phyloP scores from a whole-genome alignment of 352 stramenopile species.

The Phytophthora ramorum region DNA sequence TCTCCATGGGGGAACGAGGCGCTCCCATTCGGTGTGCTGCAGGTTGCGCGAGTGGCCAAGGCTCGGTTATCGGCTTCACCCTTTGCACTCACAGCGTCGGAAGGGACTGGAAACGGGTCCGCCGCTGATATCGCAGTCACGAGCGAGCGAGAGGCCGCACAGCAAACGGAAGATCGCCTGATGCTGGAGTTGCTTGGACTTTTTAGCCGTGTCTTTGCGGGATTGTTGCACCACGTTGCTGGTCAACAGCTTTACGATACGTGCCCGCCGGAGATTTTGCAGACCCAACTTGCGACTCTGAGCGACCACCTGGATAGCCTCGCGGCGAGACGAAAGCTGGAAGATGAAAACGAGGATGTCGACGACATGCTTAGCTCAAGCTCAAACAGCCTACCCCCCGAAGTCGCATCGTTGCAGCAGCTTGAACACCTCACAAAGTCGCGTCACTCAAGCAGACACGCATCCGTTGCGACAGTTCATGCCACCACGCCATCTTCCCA shows the following conservation, averaged over 20 bases:
- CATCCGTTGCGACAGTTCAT: constrained; percentile 11
- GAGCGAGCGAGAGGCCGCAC: constrained; percentile 48
- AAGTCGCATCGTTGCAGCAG: background rate
- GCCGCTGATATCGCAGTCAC: constrained; percentile 28
- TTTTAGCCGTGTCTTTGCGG: constrained; percentile 65
- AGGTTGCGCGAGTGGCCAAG: constrained; percentile 58
- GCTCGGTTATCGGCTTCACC: constrained; percentile 26
- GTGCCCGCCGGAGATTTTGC: constrained; percentile 56
- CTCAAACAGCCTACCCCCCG: background rate
- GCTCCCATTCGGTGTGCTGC: constrained; percentile 65
- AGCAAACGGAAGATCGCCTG: constrained; percentile 60
- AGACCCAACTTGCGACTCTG: constrained; percentile 56
- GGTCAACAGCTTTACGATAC: constrained; percentile 58
- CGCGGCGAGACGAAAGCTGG: constrained; percentile 18
- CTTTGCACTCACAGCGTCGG: constrained; percentile 26
- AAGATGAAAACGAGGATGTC: constrained; percentile 9
- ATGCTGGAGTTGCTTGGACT: constrained; percentile 60
- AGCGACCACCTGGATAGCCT: constrained; percentile 43
- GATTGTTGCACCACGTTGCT: constrained; percentile 60
- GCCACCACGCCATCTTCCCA: background rate
- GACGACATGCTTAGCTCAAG: background rate
- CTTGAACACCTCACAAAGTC: constrained; percentile 6
- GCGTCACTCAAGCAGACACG: constrained; percentile 18
- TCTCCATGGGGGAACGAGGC: constrained; percentile 51
- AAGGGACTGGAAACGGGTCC: constrained; percentile 9